phyloP scores from a whole-genome alignment of 1,139 yeast species.

The Protomyces macrosporus region DNA sequence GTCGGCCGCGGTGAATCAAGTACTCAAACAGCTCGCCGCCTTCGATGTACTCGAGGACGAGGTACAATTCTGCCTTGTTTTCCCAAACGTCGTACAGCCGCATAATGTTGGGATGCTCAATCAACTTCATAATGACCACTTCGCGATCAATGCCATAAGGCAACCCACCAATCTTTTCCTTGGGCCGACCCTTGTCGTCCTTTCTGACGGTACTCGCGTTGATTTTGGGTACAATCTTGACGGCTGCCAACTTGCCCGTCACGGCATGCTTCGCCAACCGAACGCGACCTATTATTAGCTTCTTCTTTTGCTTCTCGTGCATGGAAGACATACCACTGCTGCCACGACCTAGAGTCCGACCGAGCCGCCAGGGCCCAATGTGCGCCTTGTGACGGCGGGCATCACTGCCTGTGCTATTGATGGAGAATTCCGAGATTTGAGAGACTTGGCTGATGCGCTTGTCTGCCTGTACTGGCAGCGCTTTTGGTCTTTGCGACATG shows the following conservation, averaged over 20 bases:
- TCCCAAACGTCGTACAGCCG: slow-evolving; percentile 99
- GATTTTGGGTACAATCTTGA: slow-evolving; percentile 88
- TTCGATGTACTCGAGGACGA: slow-evolving; percentile 90
- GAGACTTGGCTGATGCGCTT: slow-evolving; percentile 25
- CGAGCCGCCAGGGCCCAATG: slow-evolving; percentile 94
- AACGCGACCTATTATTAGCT: slow-evolving; percentile 48
- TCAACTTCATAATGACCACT: slow-evolving; percentile 82
- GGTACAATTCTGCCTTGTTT: slow-evolving; percentile 73
- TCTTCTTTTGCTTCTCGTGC: not conserved
- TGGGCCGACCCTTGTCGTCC: slow-evolving; percentile 33
- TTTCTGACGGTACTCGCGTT: slow-evolving; percentile 47
- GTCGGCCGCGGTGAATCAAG: slow-evolving; percentile 76
- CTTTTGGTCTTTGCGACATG: slow-evolving; percentile 23
- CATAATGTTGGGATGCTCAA: slow-evolving; percentile 90
- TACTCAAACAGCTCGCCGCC: slow-evolving; percentile 96
- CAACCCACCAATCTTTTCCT: slow-evolving; percentile 44
- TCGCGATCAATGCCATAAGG: slow-evolving; percentile 96
- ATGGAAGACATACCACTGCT: slow-evolving; percentile 58
- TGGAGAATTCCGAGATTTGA: slow-evolving; percentile 22
- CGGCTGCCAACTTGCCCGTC: slow-evolving; percentile 90
- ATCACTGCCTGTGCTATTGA: slow-evolving; percentile 25
- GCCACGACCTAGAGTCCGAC: slow-evolving; percentile 90
- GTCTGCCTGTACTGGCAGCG: slow-evolving; percentile 25
- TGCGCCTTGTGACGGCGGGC: slow-evolving; percentile 19
- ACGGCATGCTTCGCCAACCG: slow-evolving; percentile 78